Base-by-base conservation (phyloP, 768 basidiomycete species). In the Neoboletus magnificus region DNA sequence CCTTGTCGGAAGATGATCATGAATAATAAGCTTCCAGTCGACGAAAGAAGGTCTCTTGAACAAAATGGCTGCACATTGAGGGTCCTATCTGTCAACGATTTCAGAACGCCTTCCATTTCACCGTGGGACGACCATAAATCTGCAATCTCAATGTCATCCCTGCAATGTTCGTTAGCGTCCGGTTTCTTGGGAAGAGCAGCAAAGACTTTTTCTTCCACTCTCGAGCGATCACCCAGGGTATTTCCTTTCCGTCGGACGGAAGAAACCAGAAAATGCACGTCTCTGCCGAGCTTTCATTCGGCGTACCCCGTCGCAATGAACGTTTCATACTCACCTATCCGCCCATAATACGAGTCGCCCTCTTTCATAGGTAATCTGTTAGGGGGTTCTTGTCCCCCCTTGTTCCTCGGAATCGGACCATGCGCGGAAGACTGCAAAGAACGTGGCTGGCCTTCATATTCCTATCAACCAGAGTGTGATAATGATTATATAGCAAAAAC, bases 11-110 rank as follows among this genome's bases (percentile, higher is more conserved):
- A 25, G 48, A n/a, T 23, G 23, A 48, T 50, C 58, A 58, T 77
- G 77, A n/a, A 76, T 68, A 16, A 71, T 58, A 29, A 76, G 62
- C 55, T 73, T 71, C 73, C 73, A 74, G 52, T 77, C 74, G 16
- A 69, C 57, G 59, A 66, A 71, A n/a, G 61, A 73, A 20, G 65
- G 59, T 36, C 54, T 65, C 52, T 63, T 58, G 29, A 42, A 58
- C 15, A 59, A 42, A 43, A 66, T 41, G 20, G 62, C 58, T 10
- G 61, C 56, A 60, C 50, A 62, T 44, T 57, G 58, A 42, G 57
- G 62, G 54, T 63, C 60, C 58, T 57, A 43, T 32, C 54, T 50
- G 30, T 61, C 56, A 23, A 65, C 57, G 3, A 60, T 4, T 50
- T 57, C 25, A 65, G 53, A 27, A 55, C 41, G 47, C 58, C 60